Conservation (phyloP, 2,329 filamentous ascomycete species). For the Hypoxylon sp. region DNA sequence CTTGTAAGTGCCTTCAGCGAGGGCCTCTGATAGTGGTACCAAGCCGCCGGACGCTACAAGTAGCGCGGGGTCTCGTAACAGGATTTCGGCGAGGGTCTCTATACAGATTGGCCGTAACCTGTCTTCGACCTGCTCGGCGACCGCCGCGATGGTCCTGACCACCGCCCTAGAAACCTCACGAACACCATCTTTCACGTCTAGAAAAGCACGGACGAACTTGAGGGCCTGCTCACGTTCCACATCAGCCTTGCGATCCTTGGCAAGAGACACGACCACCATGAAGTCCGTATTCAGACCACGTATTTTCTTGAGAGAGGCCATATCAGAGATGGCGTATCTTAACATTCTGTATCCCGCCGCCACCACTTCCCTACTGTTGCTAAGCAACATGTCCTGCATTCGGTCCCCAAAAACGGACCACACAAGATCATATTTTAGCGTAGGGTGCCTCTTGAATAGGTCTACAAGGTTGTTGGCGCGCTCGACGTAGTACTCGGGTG, state of each 20-base stretch:
- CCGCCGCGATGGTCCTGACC: conserved; percentile 88
- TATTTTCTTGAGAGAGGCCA: conserved; percentile 89
- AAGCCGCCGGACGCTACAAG: conserved; percentile 88
- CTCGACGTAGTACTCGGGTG: conserved; percentile 94
- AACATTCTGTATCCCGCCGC: conserved; percentile 95
- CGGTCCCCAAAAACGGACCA: conserved; percentile 96
- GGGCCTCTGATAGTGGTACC: conserved; percentile 87
- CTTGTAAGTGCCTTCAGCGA: conserved; percentile 91
- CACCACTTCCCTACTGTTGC: conserved; percentile 94
- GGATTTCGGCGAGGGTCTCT: conserved; percentile 91
- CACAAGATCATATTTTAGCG: conserved; percentile 94
- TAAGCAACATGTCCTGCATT: conserved; percentile 96
- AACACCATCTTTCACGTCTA: conserved; percentile 94
- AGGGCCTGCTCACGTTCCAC: conserved; percentile 97
- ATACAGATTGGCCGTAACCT: conserved; percentile 90
- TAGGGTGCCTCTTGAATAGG: conserved; percentile 93
- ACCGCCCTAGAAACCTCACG: conserved; percentile 89
- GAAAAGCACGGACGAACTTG: conserved; percentile 94
- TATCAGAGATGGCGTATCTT: conserved; percentile 93
- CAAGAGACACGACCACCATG: conserved; percentile 89
- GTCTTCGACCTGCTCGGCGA: conserved; percentile 89
- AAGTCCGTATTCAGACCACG: conserved; percentile 91
- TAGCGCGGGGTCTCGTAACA: conserved; percentile 86
- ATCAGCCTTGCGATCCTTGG: conserved; percentile 96
- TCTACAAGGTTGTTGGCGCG: conserved; percentile 94